Evolutionary conservation across 2,329 filamentous ascomycete species (phyloP).

Genomic region (Aciculosporium take): DNA sequence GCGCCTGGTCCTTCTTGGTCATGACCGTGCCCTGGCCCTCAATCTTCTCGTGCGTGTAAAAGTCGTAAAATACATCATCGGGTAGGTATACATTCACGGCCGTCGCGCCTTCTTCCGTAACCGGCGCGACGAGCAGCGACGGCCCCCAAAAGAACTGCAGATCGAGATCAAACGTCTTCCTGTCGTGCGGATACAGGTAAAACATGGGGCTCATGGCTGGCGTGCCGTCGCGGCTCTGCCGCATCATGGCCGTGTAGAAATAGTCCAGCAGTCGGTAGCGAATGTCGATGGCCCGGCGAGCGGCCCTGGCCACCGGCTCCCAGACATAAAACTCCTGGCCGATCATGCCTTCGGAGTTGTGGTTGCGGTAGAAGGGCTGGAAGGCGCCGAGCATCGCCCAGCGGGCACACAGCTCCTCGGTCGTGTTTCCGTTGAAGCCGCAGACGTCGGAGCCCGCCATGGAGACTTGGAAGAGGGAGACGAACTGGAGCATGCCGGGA

Average conservation of each 20-base stretch:
- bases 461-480: slow-evolving; percentile 51
- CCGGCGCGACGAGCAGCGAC: slow-evolving; percentile 29
- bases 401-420: slow-evolving; percentile 46
- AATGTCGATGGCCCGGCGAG: slow-evolving; percentile 50
- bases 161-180: slow-evolving; percentile 26
- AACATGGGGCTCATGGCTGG: slow-evolving; percentile 55
- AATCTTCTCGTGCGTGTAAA: slow-evolving; percentile 29
- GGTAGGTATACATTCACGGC: slow-evolving; percentile 31
- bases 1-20: slow-evolving; percentile 19
- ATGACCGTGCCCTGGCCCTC: slow-evolving; percentile 22
- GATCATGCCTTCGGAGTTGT: slow-evolving; percentile 31
- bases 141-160: slow-evolving; percentile 33
- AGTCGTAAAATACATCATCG: slow-evolving; percentile 32
- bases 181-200: slow-evolving; percentile 47
- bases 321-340: slow-evolving; percentile 56
- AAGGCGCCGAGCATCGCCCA: slow-evolving; percentile 55
- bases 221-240: slow-evolving; percentile 41
- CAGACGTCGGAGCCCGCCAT: slow-evolving; percentile 64
- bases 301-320: slow-evolving; percentile 44
- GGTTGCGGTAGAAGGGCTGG: slow-evolving; percentile 55
- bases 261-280: slow-evolving; percentile 62
- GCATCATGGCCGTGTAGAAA: slow-evolving; percentile 55
- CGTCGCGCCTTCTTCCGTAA: slow-evolving; percentile 25
- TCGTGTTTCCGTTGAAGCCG: slow-evolving; percentile 53
- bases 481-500: slow-evolving; percentile 43